Percentiles rank a stretch among this genome's conserved stretches.
Evolutionary conservation across 2,329 filamentous ascomycete species (phyloP).

Genomic region (Aureobasidium leucospermi): DNA sequence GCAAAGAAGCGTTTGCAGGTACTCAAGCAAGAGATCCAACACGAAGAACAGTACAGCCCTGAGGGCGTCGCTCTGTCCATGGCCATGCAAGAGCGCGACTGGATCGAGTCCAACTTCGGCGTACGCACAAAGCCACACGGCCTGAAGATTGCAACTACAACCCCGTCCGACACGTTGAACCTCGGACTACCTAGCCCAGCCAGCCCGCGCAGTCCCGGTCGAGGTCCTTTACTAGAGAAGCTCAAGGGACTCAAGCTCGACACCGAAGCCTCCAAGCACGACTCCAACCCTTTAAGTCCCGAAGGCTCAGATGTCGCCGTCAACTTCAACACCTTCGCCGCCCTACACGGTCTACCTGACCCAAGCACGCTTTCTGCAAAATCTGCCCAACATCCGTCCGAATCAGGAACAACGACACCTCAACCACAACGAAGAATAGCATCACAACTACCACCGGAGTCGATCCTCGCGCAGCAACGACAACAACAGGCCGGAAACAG

Average conservation of each 20-base stretch:
- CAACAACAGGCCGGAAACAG: constrained; percentile 13
- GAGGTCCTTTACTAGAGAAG: constrained; percentile 70
- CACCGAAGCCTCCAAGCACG: constrained; percentile 44
- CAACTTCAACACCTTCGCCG: constrained; percentile 50
- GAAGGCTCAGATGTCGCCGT: constrained; percentile 57
- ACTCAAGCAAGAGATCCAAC: constrained; percentile 67
- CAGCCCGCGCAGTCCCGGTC: constrained; percentile 54
- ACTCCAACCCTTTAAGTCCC: constrained; percentile 51
- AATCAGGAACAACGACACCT: background rate
- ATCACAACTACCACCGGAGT: constrained; percentile 29
- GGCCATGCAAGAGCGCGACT: constrained; percentile 73
- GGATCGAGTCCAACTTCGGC: constrained; percentile 78
- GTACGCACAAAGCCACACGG: constrained; percentile 40
- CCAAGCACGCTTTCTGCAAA: constrained; percentile 36
- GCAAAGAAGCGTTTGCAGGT: constrained; percentile 72
- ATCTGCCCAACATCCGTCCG: constrained; percentile 30
- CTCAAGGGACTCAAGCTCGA: constrained; percentile 70
- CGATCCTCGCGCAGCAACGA: constrained; percentile 33
- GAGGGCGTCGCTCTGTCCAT: constrained; percentile 81
- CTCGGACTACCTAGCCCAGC: constrained; percentile 45
- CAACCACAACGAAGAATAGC: constrained; percentile 18
- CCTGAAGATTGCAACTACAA: constrained; percentile 28
- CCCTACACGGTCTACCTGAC: constrained; percentile 44
- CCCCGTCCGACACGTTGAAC: constrained; percentile 18
- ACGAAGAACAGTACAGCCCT: constrained; percentile 63